Base-by-base conservation (phyloP, 2,329 filamentous ascomycete genomes). In the Chaetomiaceae sp. region DNA sequence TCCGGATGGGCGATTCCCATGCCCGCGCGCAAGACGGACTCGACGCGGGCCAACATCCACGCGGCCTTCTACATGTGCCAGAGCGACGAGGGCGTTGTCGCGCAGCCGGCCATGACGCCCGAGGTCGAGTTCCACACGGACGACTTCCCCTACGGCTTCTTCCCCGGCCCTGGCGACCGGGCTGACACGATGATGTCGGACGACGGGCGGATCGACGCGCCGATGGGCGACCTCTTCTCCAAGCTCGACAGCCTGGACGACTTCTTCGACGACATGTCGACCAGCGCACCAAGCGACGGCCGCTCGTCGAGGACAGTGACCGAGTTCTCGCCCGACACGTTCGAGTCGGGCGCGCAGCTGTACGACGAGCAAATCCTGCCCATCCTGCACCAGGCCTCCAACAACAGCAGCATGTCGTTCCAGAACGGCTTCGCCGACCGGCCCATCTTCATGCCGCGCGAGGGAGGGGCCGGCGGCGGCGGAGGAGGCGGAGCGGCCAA, bases 1-100 rank as follows among this genome's bases (percentile, higher is more conserved):
- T 94, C 89, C 15, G 94, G 94, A 2, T 99, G 94, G 94, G 94
- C 94, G 0, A 90, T 99, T 40, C 92, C 94, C 0, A 83, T 95
- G 67, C 94, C 94, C 15, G 92, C 92, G 0, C 87, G 88, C 52
- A 92, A 96, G 72, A 94, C 91, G 0, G 85, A 87, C 50, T 82
- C 85, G 31, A 97, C 94, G 4, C 82, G 94, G 53, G 82, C 86
- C 54, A 99, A 99, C 63, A 94, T 99, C 2, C 92, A 97, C 68
- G 90, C 91, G 0, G 91, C 94, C 0, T 97, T 96, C 70, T 96
- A 96, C 70, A 95, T 91, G 59, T 96, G 91, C 65, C 87, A 89
- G 49, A 87, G 82, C 57, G 77, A 81, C 4, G 79, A 85, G 59
- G 81, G 81, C 15, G 73, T 74, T 11, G 65, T 75, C 29, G 73